Base-by-base conservation (phyloP, 192 early-diverging fungal species). In the Backusella circina region DNA sequence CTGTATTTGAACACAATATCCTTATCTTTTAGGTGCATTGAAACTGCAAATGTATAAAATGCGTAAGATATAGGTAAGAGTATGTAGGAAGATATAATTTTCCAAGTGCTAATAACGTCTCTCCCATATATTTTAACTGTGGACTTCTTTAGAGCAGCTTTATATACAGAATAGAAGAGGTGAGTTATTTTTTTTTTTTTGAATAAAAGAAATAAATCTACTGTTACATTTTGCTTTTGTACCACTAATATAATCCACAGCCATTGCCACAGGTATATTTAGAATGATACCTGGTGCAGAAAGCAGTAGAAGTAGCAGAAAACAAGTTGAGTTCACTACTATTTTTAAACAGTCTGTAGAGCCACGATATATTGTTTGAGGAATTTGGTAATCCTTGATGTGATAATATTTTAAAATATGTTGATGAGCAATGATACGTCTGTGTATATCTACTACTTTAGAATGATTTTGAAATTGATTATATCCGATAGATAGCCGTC, bases 101-200 rank as follows among this genome's bases (percentile, higher is more conserved):
- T 98, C 98, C 97, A 98, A 3, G 98, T 98, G 0, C 94, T 94
- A n/a, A 99, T 84, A 12, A 99, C 98, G 77, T 99, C 98, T 36
- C 91, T 88, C 30, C 95, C 98, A 64, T 91, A 90, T 77, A 99
- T 92, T 79, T 99, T 99, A 47, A 99, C 96, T 12, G 89, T 93
- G 6, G 96, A 97, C 15, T 86, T 92, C 4, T 90, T 91, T 54
- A 95, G 84, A 0, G 97, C 97, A 70, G 93, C 92, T 79, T 75
- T 80, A 50, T 26, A 69, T 57, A 26, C 39, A 21, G n/a, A 32
- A 35, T 31, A 28, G 10, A n/a, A 31, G 8, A 2, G 3, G 2
- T n/a, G 35, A 15, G 2, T 38, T 18, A 31, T 21, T 23, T n/a
- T 21, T 23, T 54, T 23, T 54, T 54, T 23, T 54, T n/a, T n/a